Base-by-base conservation (phyloP, 306 rosid genomes). In the Crataegus laevigata region DNA sequence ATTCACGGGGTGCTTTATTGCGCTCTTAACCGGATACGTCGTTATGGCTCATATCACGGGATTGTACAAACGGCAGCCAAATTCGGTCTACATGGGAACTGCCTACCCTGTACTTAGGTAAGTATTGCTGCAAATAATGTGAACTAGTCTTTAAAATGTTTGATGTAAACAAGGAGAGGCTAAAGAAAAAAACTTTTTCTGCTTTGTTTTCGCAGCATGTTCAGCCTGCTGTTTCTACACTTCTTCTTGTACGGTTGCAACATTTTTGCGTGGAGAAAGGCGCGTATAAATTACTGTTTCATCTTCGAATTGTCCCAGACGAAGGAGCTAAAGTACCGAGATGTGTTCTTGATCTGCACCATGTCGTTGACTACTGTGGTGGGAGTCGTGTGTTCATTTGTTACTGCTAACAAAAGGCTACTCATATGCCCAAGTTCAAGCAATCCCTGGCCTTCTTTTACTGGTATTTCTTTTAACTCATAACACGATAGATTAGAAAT, bases 171-270 rank as follows among this genome's bases (percentile, higher is more conserved):
- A 55, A 64, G 73, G 63, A 29, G 58, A 29, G 54, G 29, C 29
- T 61, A 71, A 24, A 69, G 25, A 62, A 75, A 51, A 32, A 57
- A 7, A 82, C 22, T 68, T 50, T 26, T 66, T 29, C 73, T 71
- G 67, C 57, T 40, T 77, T 66, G 69, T 55, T 38, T n/a, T 40
- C 84, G 89, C 99, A 94, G 99, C 83, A 86, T 94, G 96, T 94
- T 92, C 87, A 88, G 97, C 90, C 91, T 94, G 17, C 19, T 94
- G 86, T 94, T 94, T 79, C 94, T 94, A n/a, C 99, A 94, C 81
- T 83, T 94, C 83, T 90, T 94, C 77, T 93, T 92, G 14, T 92
- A 90, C 32, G 99, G 97, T n/a, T 94, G 96, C 86, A 92, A 94
- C 88, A 90, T 90, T 65, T 82, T 88, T n/a, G 96, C 96, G 0